These are phyloP conservation scores for Solanum verrucosum DNA, from an alignment of 257 asterid species.

Conservation along the genomic window DNA sequence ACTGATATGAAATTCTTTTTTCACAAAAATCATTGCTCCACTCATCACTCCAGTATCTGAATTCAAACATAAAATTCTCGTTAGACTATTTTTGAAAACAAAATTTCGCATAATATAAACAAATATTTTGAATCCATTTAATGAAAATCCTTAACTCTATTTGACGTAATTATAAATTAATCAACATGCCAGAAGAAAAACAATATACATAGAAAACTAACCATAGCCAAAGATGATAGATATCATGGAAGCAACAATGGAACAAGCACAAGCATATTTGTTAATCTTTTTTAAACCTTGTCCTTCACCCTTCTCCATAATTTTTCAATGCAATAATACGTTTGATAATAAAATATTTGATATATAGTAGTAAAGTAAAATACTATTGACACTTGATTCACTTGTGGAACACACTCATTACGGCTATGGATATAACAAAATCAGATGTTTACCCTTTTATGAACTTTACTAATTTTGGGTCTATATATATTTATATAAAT, in stretches of 20 bases:
- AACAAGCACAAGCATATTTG: constrained; percentile 50
- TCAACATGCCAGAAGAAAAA: too few relatives aligned
- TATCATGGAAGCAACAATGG: constrained; percentile 60
- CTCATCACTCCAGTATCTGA: constrained; percentile 16
- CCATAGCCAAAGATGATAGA: constrained; percentile 75
- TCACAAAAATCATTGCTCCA: constrained; percentile 71
- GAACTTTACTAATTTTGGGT: background rate
- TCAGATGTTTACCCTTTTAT: background rate
- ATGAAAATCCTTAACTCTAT: too few relatives aligned
- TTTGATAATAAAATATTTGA: background rate
- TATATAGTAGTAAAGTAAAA: background rate
- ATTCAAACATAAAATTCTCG: background rate
- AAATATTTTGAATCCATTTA: too few relatives aligned
- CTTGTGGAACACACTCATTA: background rate
- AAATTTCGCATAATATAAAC: too few relatives aligned
- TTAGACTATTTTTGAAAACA: background rate
- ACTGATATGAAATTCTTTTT: constrained; percentile 44
- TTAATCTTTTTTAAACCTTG: constrained; percentile 21
- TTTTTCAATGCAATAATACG: background rate
- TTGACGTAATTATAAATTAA: too few relatives aligned
- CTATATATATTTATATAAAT: background rate
- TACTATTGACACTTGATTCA: background rate
- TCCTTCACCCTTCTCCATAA: constrained; percentile 15
- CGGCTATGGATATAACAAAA: background rate
- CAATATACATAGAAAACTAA: background rate